phyloP scores from a whole-genome alignment of 140 eudicot species.

The Cichorium intybus region DNA sequence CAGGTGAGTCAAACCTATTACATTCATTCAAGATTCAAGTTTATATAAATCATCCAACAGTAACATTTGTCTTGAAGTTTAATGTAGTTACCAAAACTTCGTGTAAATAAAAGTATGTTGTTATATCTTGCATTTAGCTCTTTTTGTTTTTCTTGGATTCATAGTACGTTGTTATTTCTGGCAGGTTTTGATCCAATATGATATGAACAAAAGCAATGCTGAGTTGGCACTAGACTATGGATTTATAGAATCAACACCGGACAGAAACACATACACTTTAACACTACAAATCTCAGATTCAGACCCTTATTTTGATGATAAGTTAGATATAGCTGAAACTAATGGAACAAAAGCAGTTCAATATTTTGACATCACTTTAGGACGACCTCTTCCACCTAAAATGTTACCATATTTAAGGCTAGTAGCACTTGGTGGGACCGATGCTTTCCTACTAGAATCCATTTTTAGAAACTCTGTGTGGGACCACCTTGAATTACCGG shows the following conservation, averaged over 20 bases:
- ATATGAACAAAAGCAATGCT: conserved; percentile 86
- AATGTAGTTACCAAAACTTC: background rate
- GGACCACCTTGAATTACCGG: conserved; percentile 78
- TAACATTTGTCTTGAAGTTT: background rate
- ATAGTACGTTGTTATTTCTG: conserved; percentile 13
- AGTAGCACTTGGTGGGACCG: conserved; percentile 86
- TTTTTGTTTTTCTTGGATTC: no score
- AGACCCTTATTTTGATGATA: conserved; percentile 72
- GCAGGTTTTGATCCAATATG: conserved; percentile 90
- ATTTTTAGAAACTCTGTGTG: conserved; percentile 78
- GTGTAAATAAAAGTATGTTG: no score
- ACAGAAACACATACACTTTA: conserved; percentile 73
- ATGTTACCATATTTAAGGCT: conserved; percentile 84
- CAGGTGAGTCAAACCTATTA: conserved; percentile 53
- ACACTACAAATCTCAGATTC: conserved; percentile 82
- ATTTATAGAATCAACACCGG: conserved; percentile 63
- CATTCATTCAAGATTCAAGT: background rate
- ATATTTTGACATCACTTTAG: conserved; percentile 79
- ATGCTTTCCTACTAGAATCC: conserved; percentile 81
- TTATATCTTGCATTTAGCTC: background rate
- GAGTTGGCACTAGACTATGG: conserved; percentile 95
- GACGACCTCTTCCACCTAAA: conserved; percentile 63
- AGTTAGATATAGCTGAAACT: conserved; percentile 80
- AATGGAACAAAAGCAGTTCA: conserved; percentile 67
- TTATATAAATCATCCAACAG: background rate